Base-by-base conservation (phyloP, 2,329 filamentous ascomycete genomes). In the Exophiala sideris region DNA sequence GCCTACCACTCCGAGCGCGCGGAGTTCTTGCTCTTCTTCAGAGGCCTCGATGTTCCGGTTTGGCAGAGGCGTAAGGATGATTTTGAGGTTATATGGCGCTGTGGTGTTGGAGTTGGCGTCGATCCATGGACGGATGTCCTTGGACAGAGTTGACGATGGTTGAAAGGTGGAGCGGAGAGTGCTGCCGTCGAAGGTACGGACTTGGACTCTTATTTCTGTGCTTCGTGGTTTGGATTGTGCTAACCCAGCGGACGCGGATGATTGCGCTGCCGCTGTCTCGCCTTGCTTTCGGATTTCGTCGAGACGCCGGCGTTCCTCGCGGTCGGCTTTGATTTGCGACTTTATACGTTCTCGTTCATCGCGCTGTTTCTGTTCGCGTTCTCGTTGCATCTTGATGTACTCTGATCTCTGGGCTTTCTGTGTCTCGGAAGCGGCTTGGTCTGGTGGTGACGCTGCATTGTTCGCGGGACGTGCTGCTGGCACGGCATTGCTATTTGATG, bases 181-280 rank as follows among this genome's bases (percentile, higher is more conserved):
- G 9, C 85, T 86, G 8, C 92, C 92, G 66, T 96, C 90, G 52
- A 95, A 88, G 0, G 96, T 76, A 6, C 91, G 83, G 14, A 96
- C 82, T 64, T 94, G 89, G 1, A 96, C 74, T 14, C 86, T 81
- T 59, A 82, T 84, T 57, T 68, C 50, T 16, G 48, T 52, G 5
- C 29, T 48, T 36, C 47, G 65, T 39, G 64, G 62, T 14, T 58
- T 54, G 18, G 63, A 50, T 41, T 57, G 50, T 32, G 60, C n/a
- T n/a, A 44, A 44, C 1, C 9, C 16, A 18, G 29, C 39, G 2
- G 42, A 34, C 1, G 45, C 18, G 42, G 39, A 58, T 5, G 24
- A 29, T 8, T 2, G 24, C 4, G 24, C 24, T 29, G 51, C n/a
- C 52, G 52, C 10, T 47, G 57, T 55, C 11, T 46, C 36, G 34